phyloP scores from a whole-genome alignment of 306 rosid species.

The Aeschynomene evenia region DNA sequence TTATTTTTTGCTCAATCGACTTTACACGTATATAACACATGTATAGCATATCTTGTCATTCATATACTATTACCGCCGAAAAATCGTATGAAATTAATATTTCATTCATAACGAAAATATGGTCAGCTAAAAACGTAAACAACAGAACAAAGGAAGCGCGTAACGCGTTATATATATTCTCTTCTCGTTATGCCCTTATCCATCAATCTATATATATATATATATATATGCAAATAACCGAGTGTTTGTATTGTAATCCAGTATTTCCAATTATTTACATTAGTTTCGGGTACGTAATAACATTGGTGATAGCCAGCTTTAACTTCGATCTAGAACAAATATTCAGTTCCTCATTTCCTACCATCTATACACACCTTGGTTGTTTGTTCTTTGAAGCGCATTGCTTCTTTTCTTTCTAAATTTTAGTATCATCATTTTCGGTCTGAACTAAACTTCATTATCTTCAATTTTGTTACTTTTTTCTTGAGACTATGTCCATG shows the following conservation, averaged over 20 bases:
- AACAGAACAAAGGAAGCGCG: not conserved
- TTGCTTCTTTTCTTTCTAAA: not conserved
- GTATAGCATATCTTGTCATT: no score
- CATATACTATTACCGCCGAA: no score
- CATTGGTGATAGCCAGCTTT: not conserved
- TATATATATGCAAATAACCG: not conserved
- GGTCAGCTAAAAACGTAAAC: no score
- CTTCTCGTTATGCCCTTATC: not conserved
- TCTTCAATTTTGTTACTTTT: not conserved
- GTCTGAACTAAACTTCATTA: no score
- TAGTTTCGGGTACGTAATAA: not conserved
- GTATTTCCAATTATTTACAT: not conserved
- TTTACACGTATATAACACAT: no score
- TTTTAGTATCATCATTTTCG: not conserved
- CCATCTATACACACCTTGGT: not conserved
- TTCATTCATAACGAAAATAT: no score
- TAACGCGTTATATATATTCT: not conserved
- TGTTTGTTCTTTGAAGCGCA: no score
- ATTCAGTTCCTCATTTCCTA: not conserved
- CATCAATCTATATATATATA: not conserved
- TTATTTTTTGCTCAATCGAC: no score
- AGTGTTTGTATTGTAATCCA: not conserved
- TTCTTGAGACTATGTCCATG: slow-evolving; percentile 14
- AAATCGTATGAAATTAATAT: no score
- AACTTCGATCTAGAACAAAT: not conserved